Evolutionary conservation across 345 rosid species (phyloP).

Genomic region (Cochlearia excelsa): DNA sequence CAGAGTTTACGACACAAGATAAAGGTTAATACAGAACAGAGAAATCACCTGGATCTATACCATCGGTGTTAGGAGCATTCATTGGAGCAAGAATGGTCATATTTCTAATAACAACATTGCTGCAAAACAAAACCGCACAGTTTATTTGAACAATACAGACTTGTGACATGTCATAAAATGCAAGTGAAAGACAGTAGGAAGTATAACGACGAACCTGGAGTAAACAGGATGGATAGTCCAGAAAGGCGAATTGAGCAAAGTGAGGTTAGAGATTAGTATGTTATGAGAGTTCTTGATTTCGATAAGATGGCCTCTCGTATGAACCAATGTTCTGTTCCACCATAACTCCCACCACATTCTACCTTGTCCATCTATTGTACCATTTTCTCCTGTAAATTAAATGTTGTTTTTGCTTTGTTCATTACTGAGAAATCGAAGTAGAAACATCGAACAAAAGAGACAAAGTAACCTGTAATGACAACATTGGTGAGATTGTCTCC

Average conservation of each 20-base stretch:
- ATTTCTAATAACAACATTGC: constrained; percentile 75
- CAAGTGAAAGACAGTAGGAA: constrained; percentile 2
- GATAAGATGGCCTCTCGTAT: constrained; percentile 92
- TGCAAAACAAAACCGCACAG: constrained; percentile 29
- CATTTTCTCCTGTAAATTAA: constrained; percentile 65
- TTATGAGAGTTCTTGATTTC: constrained; percentile 77
- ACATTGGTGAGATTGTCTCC: constrained; percentile 88
- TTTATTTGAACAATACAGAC: constrained; percentile 4
- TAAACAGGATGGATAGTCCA: constrained; percentile 97
- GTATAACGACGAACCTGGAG: constrained; percentile 58
- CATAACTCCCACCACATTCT: constrained; percentile 98
- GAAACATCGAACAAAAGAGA: background rate
- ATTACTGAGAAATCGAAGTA: constrained; percentile 6
- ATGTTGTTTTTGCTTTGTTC: background rate
- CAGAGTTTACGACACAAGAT: no score
- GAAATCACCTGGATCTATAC: constrained; percentile 76
- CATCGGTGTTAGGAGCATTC: constrained; percentile 96
- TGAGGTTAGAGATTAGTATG: constrained; percentile 80
- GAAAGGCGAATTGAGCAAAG: constrained; percentile 82
- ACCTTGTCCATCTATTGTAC: constrained; percentile 95
- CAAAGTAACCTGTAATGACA: constrained; percentile 70
- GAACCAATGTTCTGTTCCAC: constrained; percentile 90
- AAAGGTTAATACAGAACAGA: background rate
- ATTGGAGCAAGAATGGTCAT: constrained; percentile 94
- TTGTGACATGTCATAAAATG: background rate